Evolutionary conservation across 75 land plant genomes (phyloP).

Genomic region (Cupressus sempervirens): DNA sequence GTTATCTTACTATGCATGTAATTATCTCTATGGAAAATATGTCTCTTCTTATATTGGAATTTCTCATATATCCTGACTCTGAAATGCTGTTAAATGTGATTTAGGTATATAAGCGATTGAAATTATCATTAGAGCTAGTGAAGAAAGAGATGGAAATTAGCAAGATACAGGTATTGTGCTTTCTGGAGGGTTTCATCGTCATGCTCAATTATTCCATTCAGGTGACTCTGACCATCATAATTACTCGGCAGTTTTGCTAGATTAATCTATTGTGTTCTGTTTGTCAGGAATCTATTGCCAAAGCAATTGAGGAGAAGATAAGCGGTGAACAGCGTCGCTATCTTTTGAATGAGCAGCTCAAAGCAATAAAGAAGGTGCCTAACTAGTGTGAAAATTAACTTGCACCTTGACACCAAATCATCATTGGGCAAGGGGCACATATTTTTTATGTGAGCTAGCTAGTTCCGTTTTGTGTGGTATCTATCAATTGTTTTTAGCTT

Average conservation of each 20-base stretch:
- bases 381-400: background rate
- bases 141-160: conserved; percentile 97
- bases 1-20: background rate
- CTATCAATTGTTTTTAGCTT: background rate
- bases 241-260: no score
- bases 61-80: background rate
- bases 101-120: conserved; percentile 84
- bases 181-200: background rate
- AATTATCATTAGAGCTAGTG: conserved; percentile 70
- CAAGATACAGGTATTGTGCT: conserved; percentile 72
- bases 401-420: background rate
- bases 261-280: conserved; percentile 2
- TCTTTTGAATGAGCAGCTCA: conserved; percentile 92
- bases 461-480: background rate
- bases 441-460: background rate
- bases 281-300: conserved; percentile 89
- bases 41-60: background rate
- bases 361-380: conserved; percentile 96
- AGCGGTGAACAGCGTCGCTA: conserved; percentile 97
- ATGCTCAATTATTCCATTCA: background rate
- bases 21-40: background rate
- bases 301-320: conserved; percentile 96
- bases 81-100: background rate
- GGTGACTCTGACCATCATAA: background rate
- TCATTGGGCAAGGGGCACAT: background rate